Evolutionary conservation across 2,329 filamentous ascomycete genomes (phyloP).

Genomic region (Ambrosiella cleistominuta): DNA sequence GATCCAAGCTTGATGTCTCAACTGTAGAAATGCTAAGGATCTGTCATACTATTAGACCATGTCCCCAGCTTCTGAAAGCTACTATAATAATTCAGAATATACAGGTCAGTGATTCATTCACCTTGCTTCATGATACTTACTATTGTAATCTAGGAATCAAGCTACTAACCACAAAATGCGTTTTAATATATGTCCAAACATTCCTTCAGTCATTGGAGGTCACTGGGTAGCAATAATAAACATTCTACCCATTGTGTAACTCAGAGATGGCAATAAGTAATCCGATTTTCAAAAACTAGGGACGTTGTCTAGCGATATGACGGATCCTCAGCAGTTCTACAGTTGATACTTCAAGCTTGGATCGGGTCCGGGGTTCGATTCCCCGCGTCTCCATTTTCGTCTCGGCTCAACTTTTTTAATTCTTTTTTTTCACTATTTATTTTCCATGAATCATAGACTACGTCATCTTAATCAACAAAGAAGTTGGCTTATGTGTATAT

Average conservation of each 20-base stretch:
- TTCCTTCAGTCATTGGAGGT: no score
- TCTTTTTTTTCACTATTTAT: not conserved
- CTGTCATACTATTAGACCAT: conserved; percentile 11
- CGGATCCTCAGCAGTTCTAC: conserved; percentile 7
- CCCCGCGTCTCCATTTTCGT: conserved; percentile 12
- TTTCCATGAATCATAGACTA: no score
- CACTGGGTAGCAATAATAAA: not conserved
- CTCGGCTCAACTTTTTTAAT: not conserved
- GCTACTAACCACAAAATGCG: no score
- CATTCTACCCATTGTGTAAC: not conserved
- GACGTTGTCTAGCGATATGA: conserved; percentile 11
- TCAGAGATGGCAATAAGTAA: not conserved
- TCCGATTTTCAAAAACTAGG: not conserved
- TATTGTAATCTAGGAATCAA: no score
- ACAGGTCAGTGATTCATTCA: no score
- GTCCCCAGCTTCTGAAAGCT: not conserved
- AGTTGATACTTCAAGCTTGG: conserved; percentile 1
- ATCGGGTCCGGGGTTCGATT: conserved; percentile 13
- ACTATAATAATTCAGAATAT: no score
- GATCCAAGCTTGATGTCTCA: conserved; percentile 7
- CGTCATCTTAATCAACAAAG: no score
- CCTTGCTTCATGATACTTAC: no score
- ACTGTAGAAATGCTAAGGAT: conserved; percentile 8
- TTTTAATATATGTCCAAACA: no score
- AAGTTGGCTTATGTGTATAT: no score